Base-by-base conservation (phyloP, 768 basidiomycete species). In the Podaxis pistillaris region DNA sequence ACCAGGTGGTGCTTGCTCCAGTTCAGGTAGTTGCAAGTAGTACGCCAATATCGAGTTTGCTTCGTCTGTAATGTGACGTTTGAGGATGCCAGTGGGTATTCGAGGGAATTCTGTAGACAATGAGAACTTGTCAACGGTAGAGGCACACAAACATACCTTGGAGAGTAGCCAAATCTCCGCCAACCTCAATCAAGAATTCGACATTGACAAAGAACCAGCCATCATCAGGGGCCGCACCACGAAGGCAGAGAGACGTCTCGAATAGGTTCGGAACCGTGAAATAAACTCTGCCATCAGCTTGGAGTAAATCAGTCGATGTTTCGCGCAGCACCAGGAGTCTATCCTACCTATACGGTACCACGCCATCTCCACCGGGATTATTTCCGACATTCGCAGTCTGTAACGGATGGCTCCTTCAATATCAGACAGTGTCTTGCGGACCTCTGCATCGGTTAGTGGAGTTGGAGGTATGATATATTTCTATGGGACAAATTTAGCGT, bases 171-270 rank as follows among this genome's bases (percentile, higher is more conserved):
- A 85, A 76, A 70, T 91, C 91, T 12, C 91, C 91, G 15, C 88
- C 87, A 5, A 92, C 81, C 36, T 75, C 86, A 49, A 93, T 84
- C 30, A 89, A 76, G 68, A 94, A 93, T 68, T 89, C 87, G 0
- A 90, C 88, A 62, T 84, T 76, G 22, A 91, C 87, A 65, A 93
- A 89, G 73, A 95, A 95, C 94, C 94, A 97, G 1, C 88, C 86
- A 64, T 92, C 90, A 51, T 83, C 78, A 64, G 78, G 76, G 63
- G 85, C 81, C 19, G 84, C 88, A 22, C 92, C 93, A 58, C 83
- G 83, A 59, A 94, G 79, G 67, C 86, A 93, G 30, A 94, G 73
- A 1, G 89, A 88, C 6, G 84, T 83, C 69, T 89, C 85, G 70
- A 94, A 95, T 28, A 91, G 77, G 33, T 86, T 83, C 1, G 84